Evolutionary conservation across 768 basidiomycete species (phyloP), one percentile per base, ranked within the genome.

Genomic region (Amanita polypyramis): DNA sequence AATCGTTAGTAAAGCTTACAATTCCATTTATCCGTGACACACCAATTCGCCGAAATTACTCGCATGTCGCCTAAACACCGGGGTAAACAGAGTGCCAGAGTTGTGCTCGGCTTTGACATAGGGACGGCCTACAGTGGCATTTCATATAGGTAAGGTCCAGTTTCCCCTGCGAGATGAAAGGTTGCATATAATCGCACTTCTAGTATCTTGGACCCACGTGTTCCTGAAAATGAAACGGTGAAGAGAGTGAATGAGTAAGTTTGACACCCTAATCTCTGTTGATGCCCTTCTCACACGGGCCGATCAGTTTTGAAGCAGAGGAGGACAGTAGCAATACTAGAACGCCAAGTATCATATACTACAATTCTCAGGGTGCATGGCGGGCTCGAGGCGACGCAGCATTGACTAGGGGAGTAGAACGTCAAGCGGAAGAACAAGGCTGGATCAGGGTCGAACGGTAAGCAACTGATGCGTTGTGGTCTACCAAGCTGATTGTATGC

Each of bases 361-460:
- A 50, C 37, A 45, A 50, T 44, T 37, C 49, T 14, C 35, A 44
- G 9, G 49, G 49, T 12, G 41, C 41, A 19, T 34, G 30, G 17
- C 41, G 49, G 11, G 15, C 49, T 25, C 23, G 33, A 21, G 49
- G 49, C 10, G 49, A 41, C 25, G 49, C 42, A 5, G 71, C 75
- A 0, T 40, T 61, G n/a, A 59, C 63, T 33, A 70, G 70, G 37
- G 60, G 60, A 23, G 58, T 64, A 4, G 55, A 67, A 6, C 70
- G 69, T 39, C 55, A 35, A 43, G 73, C 72, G 2, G 67, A 68
- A 21, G 70, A 73, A 0, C 62, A 68, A 45, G 68, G 60, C 41
- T 75, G 71, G 70, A 55, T 55, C 23, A 75, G 68, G 49, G 67
- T 70, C 0, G 72, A 74, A 56, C 73, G 71, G 72, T 71, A 46